Evolutionary conservation across 2,329 filamentous ascomycete species (phyloP), one percentile per base, ranked within the genome.

Genomic region (Nemania sp.): DNA sequence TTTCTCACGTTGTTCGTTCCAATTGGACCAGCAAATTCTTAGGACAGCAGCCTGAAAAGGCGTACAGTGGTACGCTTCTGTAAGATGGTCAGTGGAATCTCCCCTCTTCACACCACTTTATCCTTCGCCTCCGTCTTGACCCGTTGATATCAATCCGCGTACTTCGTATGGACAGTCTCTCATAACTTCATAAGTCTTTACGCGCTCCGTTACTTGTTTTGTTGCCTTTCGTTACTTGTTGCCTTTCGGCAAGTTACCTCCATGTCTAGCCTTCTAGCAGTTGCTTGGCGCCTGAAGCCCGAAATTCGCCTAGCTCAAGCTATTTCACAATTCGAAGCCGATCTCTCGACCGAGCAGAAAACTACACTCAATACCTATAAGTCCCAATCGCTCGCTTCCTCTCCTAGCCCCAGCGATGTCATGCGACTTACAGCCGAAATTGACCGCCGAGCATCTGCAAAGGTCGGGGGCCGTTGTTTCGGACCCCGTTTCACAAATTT

Each of bases 1-100:
- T 54, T 62, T 63, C 63, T 65, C 68, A 71, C 69, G 68, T 71
- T 70, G 65, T 68, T 47, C 46, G 58, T 52, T 62, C 64, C 55
- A 49, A 72, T 72, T 72, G 69, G 69, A 53, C 63, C 65, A 66
- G 60, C 63, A 55, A 66, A 67, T 64, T 32, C 47, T 34, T 56
- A 59, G 39, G 51, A 57, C 39, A 43, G 60, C 59, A 51, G 52
- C 59, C 56, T 57, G 49, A 53, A 60, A 61, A 63, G 60, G 57
- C 35, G 54, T 45, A 52, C 40, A 50, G 50, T 64, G 57, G 50
- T 58, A 60, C 62, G 58, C 60, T 56, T 57, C 63, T 58, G 62
- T 69, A 46, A 66, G 65, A 59, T 58, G 50, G 39, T 54, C 43
- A 45, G 52, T 42, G 42, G 57, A 29, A 51, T 57, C 55, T 35